Conservation (phyloP, 2,329 filamentous ascomycete species). For the Phialocephala subalpina region DNA sequence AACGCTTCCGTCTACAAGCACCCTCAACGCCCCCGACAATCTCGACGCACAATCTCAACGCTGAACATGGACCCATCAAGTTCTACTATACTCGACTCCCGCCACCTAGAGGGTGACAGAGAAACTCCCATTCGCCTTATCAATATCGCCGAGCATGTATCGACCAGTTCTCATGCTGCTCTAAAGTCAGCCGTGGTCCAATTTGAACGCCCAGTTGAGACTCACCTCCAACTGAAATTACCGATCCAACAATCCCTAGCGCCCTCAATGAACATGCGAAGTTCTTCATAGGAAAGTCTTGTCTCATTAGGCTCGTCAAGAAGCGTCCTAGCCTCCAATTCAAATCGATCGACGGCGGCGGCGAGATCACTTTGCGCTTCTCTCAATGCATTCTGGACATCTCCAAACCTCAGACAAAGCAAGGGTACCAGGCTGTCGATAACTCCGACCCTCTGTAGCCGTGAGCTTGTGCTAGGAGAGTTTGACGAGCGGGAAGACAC, state of each 20-base stretch:
- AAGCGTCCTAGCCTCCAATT: constrained; percentile 16
- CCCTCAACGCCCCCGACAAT: too few species aligned
- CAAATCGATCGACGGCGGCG: constrained; percentile 19
- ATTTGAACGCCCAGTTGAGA: not conserved
- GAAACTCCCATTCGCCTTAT: constrained; percentile 21
- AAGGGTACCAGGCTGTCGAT: constrained; percentile 28
- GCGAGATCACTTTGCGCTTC: constrained; percentile 18
- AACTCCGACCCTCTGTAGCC: constrained; percentile 7
- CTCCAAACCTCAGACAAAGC: constrained; percentile 6
- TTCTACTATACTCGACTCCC: not conserved
- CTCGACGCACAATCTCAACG: not conserved
- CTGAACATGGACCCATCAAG: not conserved
- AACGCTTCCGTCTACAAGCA: not conserved
- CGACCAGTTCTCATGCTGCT: constrained; percentile 21
- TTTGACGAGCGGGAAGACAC: constrained; percentile 5
- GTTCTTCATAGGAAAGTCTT: constrained; percentile 18
- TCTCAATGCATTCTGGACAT: constrained; percentile 22
- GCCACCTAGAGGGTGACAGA: constrained; percentile 7
- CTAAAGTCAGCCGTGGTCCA: not conserved
- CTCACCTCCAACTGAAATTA: constrained; percentile 29
- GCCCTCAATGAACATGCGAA: constrained; percentile 23
- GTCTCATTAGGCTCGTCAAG: constrained; percentile 12
- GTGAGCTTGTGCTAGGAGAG: not conserved
- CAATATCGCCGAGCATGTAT: constrained; percentile 18
- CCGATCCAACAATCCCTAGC: constrained; percentile 24